phyloP scores from a whole-genome alignment of 768 basidiomycete genomes.

The Termitomyces sp. region DNA sequence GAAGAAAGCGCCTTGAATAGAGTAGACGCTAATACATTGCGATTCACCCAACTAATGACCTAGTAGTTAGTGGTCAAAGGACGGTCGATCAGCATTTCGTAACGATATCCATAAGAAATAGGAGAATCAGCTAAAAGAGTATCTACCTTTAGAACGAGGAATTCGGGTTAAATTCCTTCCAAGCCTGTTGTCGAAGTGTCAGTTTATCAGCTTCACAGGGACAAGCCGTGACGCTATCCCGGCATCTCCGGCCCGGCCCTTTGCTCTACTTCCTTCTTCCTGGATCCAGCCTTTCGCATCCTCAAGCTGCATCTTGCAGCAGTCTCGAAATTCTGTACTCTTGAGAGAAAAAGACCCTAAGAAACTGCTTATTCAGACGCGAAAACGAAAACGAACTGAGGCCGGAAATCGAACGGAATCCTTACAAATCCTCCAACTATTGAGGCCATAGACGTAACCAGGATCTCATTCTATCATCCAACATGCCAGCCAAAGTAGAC shows the following conservation, averaged over 20 bases:
- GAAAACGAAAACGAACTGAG: neutral
- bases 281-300: neutral
- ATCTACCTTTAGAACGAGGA: neutral
- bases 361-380: neutral
- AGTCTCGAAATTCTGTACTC: neutral
- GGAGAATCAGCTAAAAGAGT: neutral
- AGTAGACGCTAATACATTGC: neutral
- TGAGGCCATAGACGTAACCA: neutral
- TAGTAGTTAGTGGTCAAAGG: neutral
- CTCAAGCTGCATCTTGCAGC: neutral
- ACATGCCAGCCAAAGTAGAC: neutral
- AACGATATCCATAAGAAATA: neutral
- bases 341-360: neutral
- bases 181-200: neutral
- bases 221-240: neutral
- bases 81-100: neutral
- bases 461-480: neutral
- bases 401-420: slow-evolving; percentile 1
- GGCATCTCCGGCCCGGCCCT: neutral
- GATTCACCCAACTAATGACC: neutral
- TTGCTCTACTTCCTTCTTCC: neutral
- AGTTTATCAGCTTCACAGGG: neutral
- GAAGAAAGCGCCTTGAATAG: neutral
- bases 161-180: neutral
- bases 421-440: neutral